These are phyloP conservation scores for Ambrosia trifida DNA, from an alignment of 129 eudicot species.

Conservation along the genomic window DNA sequence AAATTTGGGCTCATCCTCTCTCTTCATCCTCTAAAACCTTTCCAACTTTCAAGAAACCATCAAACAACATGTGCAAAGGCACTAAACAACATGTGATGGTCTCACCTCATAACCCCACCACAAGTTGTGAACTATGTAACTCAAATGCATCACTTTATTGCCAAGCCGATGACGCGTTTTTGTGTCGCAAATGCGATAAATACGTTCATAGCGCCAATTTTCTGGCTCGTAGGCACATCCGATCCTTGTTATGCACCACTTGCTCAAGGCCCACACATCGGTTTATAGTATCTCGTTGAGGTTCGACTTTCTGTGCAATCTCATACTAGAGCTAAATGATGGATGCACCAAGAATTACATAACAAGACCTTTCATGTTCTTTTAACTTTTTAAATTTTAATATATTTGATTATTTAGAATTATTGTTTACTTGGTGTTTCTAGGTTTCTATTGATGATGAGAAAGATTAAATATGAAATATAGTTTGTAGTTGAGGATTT, in stretches of 20 bases:
- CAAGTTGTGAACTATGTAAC: constrained; percentile 47
- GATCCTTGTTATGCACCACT: constrained; percentile 49
- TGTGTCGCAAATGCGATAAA: constrained; percentile 51
- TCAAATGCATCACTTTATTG: constrained; percentile 46
- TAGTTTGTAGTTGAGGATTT: neutral
- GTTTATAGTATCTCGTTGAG: constrained; percentile 35
- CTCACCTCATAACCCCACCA: constrained; percentile 17
- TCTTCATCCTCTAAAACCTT: constrained; percentile 7
- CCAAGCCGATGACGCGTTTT: constrained; percentile 51
- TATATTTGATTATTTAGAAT: neutral
- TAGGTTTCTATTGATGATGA: neutral
- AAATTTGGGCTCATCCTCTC: constrained; percentile 10
- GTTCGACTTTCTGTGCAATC: constrained; percentile 35
- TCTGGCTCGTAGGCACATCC: constrained; percentile 53
- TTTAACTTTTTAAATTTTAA: constrained; percentile 13
- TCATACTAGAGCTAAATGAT: constrained; percentile 10
- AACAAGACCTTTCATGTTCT: constrained; percentile 41
- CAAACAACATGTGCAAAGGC: constrained; percentile 43
- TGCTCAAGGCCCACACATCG: constrained; percentile 39
- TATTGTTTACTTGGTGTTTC: neutral
- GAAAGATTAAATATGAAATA: neutral
- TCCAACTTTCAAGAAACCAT: neutral
- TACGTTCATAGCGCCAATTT: constrained; percentile 53
- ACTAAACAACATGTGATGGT: constrained; percentile 29
- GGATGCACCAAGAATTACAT: constrained; percentile 12